phyloP scores from a whole-genome alignment of 805 yeast species.

The Suhomyces faveliae region DNA sequence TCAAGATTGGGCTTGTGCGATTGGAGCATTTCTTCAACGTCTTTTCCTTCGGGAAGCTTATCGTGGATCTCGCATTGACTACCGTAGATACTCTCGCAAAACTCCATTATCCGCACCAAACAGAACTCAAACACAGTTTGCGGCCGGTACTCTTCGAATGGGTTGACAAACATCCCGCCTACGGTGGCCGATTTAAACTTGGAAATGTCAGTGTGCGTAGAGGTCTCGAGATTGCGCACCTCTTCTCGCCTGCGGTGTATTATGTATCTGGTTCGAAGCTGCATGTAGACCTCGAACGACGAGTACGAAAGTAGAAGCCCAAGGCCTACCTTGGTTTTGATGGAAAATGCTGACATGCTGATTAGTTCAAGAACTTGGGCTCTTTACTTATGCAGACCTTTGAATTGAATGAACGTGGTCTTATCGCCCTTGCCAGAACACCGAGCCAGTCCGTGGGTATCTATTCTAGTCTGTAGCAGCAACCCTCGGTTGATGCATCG shows the following conservation, averaged over 20 bases:
- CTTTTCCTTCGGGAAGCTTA: slow-evolving; percentile 45
- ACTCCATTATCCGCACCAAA: slow-evolving; percentile 66
- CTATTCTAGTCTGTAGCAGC: too few species aligned
- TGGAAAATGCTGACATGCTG: background rate
- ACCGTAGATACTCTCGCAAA: slow-evolving; percentile 55
- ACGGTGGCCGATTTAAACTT: slow-evolving; percentile 43
- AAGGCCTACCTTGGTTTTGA: slow-evolving; percentile 38
- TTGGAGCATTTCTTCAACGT: slow-evolving; percentile 59
- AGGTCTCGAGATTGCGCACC: slow-evolving; percentile 6
- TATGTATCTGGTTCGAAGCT: slow-evolving; percentile 51
- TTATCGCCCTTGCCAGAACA: too few species aligned
- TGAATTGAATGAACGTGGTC: too few species aligned
- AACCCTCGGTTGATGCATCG: too few species aligned
- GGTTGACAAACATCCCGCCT: slow-evolving; percentile 83
- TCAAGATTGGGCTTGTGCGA: slow-evolving; percentile 55
- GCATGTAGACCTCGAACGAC: slow-evolving; percentile 62
- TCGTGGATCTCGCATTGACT: slow-evolving; percentile 36
- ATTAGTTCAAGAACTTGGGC: too few species aligned
- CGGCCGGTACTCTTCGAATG: slow-evolving; percentile 84
- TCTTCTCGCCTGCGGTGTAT: slow-evolving; percentile 45
- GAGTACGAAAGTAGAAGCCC: slow-evolving; percentile 56
- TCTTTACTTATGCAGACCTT: too few species aligned
- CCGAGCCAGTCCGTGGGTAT: background rate
- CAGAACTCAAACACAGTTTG: slow-evolving; percentile 88
- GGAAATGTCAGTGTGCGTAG: slow-evolving; percentile 8